Base-by-base conservation (phyloP, 108 stramenopile species). In the Conticribra guillardii region DNA sequence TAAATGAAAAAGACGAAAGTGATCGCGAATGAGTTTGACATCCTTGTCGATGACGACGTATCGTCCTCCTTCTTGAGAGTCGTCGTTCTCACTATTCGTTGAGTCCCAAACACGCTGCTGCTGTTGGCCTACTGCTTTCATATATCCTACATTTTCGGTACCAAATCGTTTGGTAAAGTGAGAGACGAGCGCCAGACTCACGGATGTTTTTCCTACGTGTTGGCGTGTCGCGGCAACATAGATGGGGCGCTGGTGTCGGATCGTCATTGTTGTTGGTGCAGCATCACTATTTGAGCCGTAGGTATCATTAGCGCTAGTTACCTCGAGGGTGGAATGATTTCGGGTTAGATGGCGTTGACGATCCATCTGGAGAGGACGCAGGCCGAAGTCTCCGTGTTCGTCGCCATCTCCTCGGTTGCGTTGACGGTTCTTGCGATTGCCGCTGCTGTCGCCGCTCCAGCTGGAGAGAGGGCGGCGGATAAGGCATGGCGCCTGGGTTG, bases 161-260 rank as follows among this genome's bases (percentile, higher is more conserved):
- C 76, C 76, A 26, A 89, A 85, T n/a, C 92, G 79, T 66, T 94
- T 91, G 33, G 86, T 86, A 29, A 95, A 82, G 21, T 95, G 95
- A n/a, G 87, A 85, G 17, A 90, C 70, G 48, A 97, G 50, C 7
- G 94, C 96, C 29, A 97, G 64, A 16, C 85, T 88, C 11, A 80
- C 85, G 11, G 92, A 87, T 7, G 96, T 97, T 76, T 97, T 97
- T 16, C 96, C 96, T 19, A 97, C 96, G 74, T 97, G 95, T 73
- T 96, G 95, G 53, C 87, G 60, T 1, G 95, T 97, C 4, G 97
- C 94, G 1, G 90, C 91, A 0, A 97, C 85, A 68, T 88, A 93
- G 49, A 96, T 81, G 7, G 94, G 92, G 37, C 37, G 37, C 11
- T 41, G 37, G 37, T 41, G 37, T 5, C 37, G 37, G 37, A 41